These are phyloP conservation scores for Penicillium digitatum DNA, from an alignment of 2,329 filamentous ascomycete genomes.

Conservation along the genomic window DNA sequence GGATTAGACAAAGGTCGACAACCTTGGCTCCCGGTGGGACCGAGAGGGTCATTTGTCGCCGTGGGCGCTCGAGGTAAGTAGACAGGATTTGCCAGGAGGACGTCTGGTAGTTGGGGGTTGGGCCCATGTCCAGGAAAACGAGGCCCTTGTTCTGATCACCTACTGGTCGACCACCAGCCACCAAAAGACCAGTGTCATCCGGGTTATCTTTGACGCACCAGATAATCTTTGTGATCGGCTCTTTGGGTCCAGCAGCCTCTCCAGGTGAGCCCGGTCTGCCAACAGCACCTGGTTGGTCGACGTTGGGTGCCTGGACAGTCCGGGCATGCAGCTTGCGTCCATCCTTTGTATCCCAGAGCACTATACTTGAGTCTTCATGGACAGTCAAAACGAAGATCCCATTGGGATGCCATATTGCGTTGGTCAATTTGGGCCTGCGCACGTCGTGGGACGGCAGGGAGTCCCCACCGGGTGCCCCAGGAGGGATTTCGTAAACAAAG, in stretches of 20 bases:
- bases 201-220: conserved; percentile 96
- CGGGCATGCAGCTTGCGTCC: conserved; percentile 78
- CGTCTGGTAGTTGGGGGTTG: conserved; percentile 85
- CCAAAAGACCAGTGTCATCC: conserved; percentile 83
- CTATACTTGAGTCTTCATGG: conserved; percentile 85
- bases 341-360: conserved; percentile 92
- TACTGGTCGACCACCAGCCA: conserved; percentile 73
- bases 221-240: conserved; percentile 71
- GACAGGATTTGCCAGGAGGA: conserved; percentile 81
- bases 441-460: conserved; percentile 56
- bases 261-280: conserved; percentile 43
- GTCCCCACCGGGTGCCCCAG: conserved; percentile 76
- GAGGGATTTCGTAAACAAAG: conserved; percentile 77
- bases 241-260: conserved; percentile 58
- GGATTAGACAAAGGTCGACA: conserved; percentile 76
- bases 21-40: conserved; percentile 75
- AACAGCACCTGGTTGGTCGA: conserved; percentile 62
- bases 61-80: conserved; percentile 73
- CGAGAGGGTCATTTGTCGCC: conserved; percentile 65
- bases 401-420: conserved; percentile 91
- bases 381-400: conserved; percentile 83
- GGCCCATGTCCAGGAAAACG: conserved; percentile 83
- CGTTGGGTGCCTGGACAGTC: conserved; percentile 68
- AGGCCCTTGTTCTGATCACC: conserved; percentile 69
- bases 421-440: conserved; percentile 70